Evolutionary conservation across 2,329 filamentous ascomycete genomes (phyloP), one percentile per base, ranked within the genome.

Genomic region (Neospermospora avenae): DNA sequence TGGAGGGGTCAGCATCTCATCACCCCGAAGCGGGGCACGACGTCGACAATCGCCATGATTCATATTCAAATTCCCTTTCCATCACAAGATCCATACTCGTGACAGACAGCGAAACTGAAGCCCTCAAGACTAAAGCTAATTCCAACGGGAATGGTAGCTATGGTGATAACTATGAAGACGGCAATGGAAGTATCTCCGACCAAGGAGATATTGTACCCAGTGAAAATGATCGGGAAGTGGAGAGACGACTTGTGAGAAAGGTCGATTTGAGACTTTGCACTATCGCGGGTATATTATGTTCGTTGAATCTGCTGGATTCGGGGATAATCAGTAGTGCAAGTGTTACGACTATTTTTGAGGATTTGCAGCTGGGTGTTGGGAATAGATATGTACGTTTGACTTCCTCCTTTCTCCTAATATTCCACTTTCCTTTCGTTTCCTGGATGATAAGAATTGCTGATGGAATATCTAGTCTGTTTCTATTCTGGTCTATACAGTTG

Each of bases 401-500:
- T 41, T 45, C 41, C 25, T 16, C 51, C 6, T 34, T 6, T 18
- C 25, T 37, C 34, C 8, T 4, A 3, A 6, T 55, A 37, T n/a
- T 6, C n/a, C 22, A 7, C 11, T 18, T 51, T 34, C 13, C n/a
- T 10, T 20, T 8, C 16, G 37, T 37, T 37, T 10, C 18, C 37
- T 11, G 4, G 11, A 16, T 4, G 39, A 20, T 16, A 45, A 25
- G 44, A 35, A n/a, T n/a, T n/a, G n/a, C 49, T n/a, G 31, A 41
- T 62, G 51, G 56, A 22, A 4, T 37, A 25, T 10, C 49, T 51
- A 71, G 68, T 87, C 84, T 1, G 81, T 90, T 4, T 81, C 85
- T 22, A 90, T 91, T 59, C 87, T 90, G 75, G 88, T 90, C 70
- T 89, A 90, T 73, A 89, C 87, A 10, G 80, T 90, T 58, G 79